Conservation (phyloP, 228 moss, liverwort and hornwort genomes). For the Sphagnum magellanicum region DNA sequence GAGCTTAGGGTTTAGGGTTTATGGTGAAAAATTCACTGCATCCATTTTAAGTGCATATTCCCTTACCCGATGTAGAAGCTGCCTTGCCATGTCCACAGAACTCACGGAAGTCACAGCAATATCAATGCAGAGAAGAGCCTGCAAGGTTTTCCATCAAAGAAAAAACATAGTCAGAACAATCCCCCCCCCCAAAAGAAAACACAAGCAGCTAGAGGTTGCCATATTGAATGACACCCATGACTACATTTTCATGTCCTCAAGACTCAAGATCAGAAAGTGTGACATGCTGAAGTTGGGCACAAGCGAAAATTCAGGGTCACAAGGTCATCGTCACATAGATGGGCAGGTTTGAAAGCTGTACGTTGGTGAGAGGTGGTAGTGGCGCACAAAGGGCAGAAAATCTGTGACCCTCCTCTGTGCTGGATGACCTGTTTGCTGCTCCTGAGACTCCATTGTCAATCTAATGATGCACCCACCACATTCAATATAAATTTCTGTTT, state of each 20-base stretch:
- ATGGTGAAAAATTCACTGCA: background rate
- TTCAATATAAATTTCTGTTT: background rate
- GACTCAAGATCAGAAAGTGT: too few relatives aligned
- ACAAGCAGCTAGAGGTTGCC: background rate
- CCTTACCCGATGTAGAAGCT: constrained; percentile 77
- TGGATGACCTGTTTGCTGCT: constrained; percentile 50
- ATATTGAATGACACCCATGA: too few relatives aligned
- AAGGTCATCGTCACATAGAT: background rate
- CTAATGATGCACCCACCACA: constrained; percentile 13
- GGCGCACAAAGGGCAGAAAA: constrained; percentile 44
- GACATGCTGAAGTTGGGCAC: background rate
- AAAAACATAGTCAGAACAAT: background rate
- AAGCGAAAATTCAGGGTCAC: background rate
- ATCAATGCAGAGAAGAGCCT: constrained; percentile 86
- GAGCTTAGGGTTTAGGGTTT: background rate
- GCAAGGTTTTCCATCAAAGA: constrained; percentile 1
- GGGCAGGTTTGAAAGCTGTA: constrained; percentile 13
- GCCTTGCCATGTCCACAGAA: constrained; percentile 68
- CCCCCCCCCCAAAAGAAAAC: background rate
- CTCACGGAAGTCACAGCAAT: constrained; percentile 77
- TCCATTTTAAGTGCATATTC: background rate
- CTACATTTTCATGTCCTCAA: too few relatives aligned
- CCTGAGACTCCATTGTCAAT: constrained; percentile 57
- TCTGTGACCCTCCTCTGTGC: constrained; percentile 56
- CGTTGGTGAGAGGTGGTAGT: constrained; percentile 68